Evolutionary conservation across 805 yeast species (phyloP).

Genomic region (Metschnikowia baotianmanensis): DNA sequence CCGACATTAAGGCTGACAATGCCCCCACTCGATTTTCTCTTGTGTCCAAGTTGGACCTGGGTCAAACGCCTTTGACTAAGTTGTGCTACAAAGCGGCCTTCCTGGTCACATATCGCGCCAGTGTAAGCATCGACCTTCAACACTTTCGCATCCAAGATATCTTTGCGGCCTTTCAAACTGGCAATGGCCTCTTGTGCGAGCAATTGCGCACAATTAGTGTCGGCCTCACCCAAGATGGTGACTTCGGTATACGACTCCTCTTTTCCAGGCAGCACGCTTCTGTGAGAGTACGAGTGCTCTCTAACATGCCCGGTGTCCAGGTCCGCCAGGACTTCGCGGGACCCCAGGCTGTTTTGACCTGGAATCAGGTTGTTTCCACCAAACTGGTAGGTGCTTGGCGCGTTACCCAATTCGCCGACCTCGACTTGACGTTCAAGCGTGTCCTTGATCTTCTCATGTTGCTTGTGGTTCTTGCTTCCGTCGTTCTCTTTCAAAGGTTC

Average conservation of each 20-base stretch:
- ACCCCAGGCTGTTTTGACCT: neutral
- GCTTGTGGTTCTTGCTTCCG: constrained; percentile 10
- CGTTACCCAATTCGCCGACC: constrained; percentile 4
- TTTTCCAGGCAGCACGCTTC: constrained; percentile 5
- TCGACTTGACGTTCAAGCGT: constrained; percentile 12
- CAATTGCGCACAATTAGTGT: constrained; percentile 24
- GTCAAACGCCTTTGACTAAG: constrained; percentile 17
- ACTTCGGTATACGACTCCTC: constrained; percentile 24
- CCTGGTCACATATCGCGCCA: constrained; percentile 31
- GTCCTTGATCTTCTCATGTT: constrained; percentile 10
- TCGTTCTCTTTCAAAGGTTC: constrained; percentile 9
- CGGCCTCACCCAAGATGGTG: constrained; percentile 29
- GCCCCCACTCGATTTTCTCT: constrained; percentile 10
- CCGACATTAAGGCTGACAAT: constrained; percentile 8
- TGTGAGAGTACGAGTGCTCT: constrained; percentile 7
- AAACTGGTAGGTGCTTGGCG: neutral
- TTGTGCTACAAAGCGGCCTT: constrained; percentile 20
- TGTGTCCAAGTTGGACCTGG: constrained; percentile 3
- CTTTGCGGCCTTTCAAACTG: constrained; percentile 24
- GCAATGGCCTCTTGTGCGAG: constrained; percentile 29
- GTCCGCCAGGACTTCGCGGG: constrained; percentile 1
- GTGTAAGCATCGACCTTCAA: constrained; percentile 29
- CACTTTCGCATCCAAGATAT: constrained; percentile 23
- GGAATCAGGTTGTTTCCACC: neutral
- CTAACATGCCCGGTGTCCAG: constrained; percentile 1